Evolutionary conservation across 768 basidiomycete species (phyloP).

Genomic region (Pholiota microspora): DNA sequence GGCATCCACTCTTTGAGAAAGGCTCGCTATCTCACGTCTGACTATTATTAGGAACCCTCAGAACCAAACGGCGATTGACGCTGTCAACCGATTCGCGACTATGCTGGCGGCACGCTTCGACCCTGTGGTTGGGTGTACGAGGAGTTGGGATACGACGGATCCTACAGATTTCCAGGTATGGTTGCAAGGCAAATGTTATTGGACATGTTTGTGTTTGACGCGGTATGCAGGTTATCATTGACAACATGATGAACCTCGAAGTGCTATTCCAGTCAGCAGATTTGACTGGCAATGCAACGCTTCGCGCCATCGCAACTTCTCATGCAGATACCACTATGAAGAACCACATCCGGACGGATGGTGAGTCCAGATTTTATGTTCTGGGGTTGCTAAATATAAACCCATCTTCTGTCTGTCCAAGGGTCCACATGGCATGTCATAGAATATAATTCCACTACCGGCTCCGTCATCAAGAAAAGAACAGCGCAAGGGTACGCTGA

Average conservation of each 20-base stretch:
- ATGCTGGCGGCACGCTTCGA: constrained; percentile 58
- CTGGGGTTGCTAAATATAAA: neutral
- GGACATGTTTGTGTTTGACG: neutral
- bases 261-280: constrained; percentile 55
- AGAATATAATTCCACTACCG: constrained; percentile 66
- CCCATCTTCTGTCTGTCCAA: constrained; percentile 13
- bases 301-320: constrained; percentile 56
- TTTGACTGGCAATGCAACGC: constrained; percentile 58
- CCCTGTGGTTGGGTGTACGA: constrained; percentile 61
- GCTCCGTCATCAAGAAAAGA: constrained; percentile 50
- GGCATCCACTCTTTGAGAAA: neutral
- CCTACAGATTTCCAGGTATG: constrained; percentile 58
- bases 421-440: constrained; percentile 61
- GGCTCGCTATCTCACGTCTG: neutral
- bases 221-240: constrained; percentile 56
- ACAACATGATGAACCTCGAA: constrained; percentile 82
- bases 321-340: constrained; percentile 68
- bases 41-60: constrained; percentile 43
- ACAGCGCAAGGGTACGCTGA: constrained; percentile 66
- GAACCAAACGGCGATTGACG: constrained; percentile 54
- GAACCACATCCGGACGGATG: constrained; percentile 66
- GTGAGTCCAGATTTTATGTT: constrained; percentile 29
- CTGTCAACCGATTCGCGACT: constrained; percentile 55
- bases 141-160: constrained; percentile 64
- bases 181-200: neutral